Evolutionary conservation across 2,329 filamentous ascomycete genomes (phyloP).

Genomic region (Trichoderma breve): DNA sequence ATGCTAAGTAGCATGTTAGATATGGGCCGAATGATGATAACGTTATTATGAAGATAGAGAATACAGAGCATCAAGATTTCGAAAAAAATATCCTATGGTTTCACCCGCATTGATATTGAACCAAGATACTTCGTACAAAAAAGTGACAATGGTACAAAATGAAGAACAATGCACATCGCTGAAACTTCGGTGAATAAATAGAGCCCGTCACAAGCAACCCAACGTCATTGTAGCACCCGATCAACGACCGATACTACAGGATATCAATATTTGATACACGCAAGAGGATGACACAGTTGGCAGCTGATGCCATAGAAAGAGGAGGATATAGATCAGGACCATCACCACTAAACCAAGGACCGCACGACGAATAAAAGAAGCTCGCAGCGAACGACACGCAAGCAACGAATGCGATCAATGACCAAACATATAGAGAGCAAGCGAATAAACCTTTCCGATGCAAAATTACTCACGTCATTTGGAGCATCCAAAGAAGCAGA

Average conservation of each 20-base stretch:
- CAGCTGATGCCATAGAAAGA: neutral
- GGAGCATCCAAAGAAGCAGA: neutral
- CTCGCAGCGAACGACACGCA: neutral
- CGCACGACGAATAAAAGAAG: neutral
- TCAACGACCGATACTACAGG: neutral
- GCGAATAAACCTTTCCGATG: neutral
- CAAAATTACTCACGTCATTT: neutral
- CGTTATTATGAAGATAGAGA: neutral
- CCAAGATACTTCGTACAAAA: neutral
- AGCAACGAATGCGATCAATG: neutral
- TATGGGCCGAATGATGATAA: neutral
- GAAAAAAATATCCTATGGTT: neutral
- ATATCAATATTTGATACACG: neutral
- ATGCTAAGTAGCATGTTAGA: neutral
- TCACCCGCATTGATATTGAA: too few species aligned
- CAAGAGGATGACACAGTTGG: neutral
- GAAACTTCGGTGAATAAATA: neutral
- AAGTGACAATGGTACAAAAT: neutral
- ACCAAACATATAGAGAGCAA: neutral
- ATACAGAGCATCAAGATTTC: neutral
- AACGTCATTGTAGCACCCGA: too few species aligned
- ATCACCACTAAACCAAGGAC: neutral
- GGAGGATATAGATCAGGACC: constrained; percentile 11
- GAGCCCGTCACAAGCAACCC: neutral
- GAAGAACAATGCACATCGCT: neutral